Conservation (phyloP, 2,329 filamentous ascomycete species). For the Aspergillus chevalieri region DNA sequence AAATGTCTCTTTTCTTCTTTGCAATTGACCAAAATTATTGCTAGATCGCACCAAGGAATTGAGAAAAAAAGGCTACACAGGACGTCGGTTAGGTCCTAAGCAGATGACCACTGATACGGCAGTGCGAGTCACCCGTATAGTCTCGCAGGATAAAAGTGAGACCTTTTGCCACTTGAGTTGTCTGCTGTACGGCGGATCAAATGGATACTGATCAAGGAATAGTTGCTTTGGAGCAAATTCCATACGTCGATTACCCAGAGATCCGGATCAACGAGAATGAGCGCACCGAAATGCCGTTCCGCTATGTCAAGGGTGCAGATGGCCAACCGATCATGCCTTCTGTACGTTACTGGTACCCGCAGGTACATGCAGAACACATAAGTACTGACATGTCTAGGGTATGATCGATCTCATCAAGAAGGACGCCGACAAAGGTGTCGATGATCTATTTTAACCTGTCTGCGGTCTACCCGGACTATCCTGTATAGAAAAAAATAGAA, state of each 20-base stretch:
- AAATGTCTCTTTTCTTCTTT: not conserved
- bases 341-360: slow-evolving; percentile 48
- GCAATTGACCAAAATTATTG: slow-evolving; percentile 2
- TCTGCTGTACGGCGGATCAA: too few species aligned
- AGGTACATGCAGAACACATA: slow-evolving; percentile 10
- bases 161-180: not conserved
- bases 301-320: slow-evolving; percentile 72
- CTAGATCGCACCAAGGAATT: slow-evolving; percentile 91
- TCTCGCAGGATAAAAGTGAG: slow-evolving; percentile 74
- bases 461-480: too few species aligned
- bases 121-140: slow-evolving; percentile 83
- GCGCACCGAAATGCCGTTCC: slow-evolving; percentile 95
- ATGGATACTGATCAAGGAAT: not conserved
- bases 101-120: slow-evolving; percentile 99
- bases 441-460: slow-evolving; percentile 64
- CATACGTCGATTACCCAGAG: slow-evolving; percentile 82
- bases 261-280: slow-evolving; percentile 86
- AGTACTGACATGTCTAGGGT: slow-evolving; percentile 51
- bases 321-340: slow-evolving; percentile 86
- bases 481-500: too few species aligned
- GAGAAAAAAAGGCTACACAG: slow-evolving; percentile 84
- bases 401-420: slow-evolving; percentile 92
- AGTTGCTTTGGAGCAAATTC: slow-evolving; percentile 73
- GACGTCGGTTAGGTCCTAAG: slow-evolving; percentile 78
- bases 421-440: slow-evolving; percentile 86